Percentiles rank a stretch among this genome's conserved stretches.
These are phyloP conservation scores for Hyphodiscus hymeniophilus DNA, from an alignment of 495 filamentous ascomycete genomes.

Conservation along the genomic window DNA sequence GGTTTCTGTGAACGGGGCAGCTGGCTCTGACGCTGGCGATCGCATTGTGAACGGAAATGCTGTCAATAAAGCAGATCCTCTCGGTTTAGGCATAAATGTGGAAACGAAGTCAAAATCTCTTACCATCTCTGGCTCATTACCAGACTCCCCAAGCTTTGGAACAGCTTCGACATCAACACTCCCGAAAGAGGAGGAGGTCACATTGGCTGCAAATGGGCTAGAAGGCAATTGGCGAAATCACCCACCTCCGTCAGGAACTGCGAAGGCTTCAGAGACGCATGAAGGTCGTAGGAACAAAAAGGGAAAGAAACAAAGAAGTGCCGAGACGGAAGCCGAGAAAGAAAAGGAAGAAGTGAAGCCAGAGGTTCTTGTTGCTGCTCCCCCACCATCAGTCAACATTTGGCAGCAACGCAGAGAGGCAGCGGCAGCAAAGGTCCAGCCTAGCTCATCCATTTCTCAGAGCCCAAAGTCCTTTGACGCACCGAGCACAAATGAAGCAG, in stretches of 20 bases:
- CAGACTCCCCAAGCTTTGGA: constrained; percentile 62
- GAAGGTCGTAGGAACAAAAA: constrained; percentile 42
- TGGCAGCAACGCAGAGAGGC: constrained; percentile 72
- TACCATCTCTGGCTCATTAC: constrained; percentile 35
- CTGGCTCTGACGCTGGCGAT: constrained; percentile 17
- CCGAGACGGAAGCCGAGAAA: constrained; percentile 22
- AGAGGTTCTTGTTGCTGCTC: constrained; percentile 69
- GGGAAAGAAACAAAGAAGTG: constrained; percentile 28
- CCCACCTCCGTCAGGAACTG: constrained; percentile 38
- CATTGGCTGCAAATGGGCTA: constrained; percentile 39
- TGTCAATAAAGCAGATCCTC: constrained; percentile 4
- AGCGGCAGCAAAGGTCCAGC: constrained; percentile 55
- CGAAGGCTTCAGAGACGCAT: constrained; percentile 26
- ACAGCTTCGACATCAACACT: constrained; percentile 55
- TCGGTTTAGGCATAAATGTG: constrained; percentile 19
- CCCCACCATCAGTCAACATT: constrained; percentile 71
- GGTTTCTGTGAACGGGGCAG: neutral
- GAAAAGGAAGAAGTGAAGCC: constrained; percentile 39
- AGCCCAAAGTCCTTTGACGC: constrained; percentile 1
- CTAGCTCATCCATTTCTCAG: constrained; percentile 23
- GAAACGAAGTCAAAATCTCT: constrained; percentile 10
- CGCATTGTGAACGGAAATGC: constrained; percentile 20
- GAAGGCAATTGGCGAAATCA: constrained; percentile 51
- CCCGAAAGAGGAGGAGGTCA: constrained; percentile 53
- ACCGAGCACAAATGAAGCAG: neutral